A percentile compares a stretch with the other conserved stretches of the same genome.
These are phyloP conservation scores for Biscogniauxia sp. DNA, from an alignment of 2,329 filamentous ascomycete species.

Conservation along the genomic window DNA sequence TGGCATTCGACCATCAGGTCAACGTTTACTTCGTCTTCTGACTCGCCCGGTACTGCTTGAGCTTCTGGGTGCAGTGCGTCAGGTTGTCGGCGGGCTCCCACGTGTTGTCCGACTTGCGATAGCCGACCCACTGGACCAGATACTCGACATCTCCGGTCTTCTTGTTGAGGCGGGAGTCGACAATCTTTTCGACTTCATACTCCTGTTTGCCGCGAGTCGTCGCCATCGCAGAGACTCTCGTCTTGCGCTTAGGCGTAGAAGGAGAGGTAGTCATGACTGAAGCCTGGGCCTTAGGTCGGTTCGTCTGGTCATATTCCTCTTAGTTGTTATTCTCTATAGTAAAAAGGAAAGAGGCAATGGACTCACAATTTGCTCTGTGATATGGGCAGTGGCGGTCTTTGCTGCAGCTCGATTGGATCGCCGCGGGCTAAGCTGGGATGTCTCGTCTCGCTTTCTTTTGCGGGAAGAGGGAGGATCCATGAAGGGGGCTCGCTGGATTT, in stretches of 20 bases:
- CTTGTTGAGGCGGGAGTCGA: constrained; percentile 40
- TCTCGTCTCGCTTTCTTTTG: constrained; percentile 8
- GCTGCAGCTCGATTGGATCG: constrained; percentile 18
- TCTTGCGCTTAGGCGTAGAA: constrained; percentile 8
- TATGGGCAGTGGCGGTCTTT: constrained; percentile 11
- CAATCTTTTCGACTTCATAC: constrained; percentile 49
- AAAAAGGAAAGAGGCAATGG: background rate
- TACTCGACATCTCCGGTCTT: constrained; percentile 37
- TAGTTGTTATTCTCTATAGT: constrained; percentile 1
- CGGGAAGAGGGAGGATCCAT: background rate
- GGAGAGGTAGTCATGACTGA: background rate
- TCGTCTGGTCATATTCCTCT: constrained; percentile 2
- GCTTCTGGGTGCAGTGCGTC: constrained; percentile 31
- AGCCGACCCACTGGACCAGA: constrained; percentile 54
- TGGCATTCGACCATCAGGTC: background rate
- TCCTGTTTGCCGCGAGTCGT: constrained; percentile 26
- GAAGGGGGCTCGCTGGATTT: background rate
- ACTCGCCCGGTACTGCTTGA: constrained; percentile 15
- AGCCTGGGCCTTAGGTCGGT: constrained; percentile 4
- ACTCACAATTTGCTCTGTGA: constrained; percentile 16
- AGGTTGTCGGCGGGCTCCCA: constrained; percentile 54
- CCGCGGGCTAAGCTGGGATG: background rate
- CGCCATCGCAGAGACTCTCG: constrained; percentile 8
- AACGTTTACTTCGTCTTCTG: constrained; percentile 3
- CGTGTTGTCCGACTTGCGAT: constrained; percentile 41